phyloP scores from a whole-genome alignment of 495 filamentous ascomycete species.

The Jackrogersella minutella region DNA sequence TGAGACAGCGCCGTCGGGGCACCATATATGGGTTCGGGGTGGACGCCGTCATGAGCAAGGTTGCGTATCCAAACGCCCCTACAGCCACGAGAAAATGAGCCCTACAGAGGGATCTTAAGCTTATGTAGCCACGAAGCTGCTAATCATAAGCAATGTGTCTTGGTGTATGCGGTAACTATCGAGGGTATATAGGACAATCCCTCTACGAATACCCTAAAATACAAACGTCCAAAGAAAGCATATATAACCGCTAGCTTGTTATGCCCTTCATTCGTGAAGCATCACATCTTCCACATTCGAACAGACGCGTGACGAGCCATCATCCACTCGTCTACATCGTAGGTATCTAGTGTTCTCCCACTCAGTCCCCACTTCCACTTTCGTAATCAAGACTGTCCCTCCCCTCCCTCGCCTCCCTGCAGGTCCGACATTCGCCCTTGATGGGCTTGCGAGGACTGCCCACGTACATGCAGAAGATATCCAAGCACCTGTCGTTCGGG shows the following conservation, averaged over 20 bases:
- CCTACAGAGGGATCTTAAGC: not conserved
- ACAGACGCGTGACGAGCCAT: not conserved
- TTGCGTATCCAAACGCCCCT: not conserved
- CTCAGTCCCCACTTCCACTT: not conserved
- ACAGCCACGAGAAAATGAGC: not conserved
- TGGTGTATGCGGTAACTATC: not conserved
- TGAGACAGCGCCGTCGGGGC: not conserved
- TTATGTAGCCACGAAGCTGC: conserved; percentile 1
- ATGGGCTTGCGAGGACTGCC: conserved; percentile 20
- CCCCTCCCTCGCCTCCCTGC: conserved; percentile 13
- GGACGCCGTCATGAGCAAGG: not conserved
- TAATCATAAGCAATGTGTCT: not conserved
- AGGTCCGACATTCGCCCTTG: conserved; percentile 28
- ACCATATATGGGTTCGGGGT: not conserved
- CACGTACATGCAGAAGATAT: conserved; percentile 36
- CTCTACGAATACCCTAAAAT: not conserved
- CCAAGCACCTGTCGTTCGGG: conserved; percentile 15
- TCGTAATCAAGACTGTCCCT: conserved; percentile 8
- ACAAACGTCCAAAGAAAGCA: not conserved
- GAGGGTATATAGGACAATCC: not conserved
- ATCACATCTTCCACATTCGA: not conserved
- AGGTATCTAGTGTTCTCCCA: not conserved
- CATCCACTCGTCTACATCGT: not conserved
- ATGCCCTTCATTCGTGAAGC: not conserved
- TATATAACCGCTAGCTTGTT: not conserved